A percentile compares a stretch with the other conserved stretches of the same genome.
Conservation (phyloP, 345 rosid genomes). For the Bretschneidera sinensis region DNA sequence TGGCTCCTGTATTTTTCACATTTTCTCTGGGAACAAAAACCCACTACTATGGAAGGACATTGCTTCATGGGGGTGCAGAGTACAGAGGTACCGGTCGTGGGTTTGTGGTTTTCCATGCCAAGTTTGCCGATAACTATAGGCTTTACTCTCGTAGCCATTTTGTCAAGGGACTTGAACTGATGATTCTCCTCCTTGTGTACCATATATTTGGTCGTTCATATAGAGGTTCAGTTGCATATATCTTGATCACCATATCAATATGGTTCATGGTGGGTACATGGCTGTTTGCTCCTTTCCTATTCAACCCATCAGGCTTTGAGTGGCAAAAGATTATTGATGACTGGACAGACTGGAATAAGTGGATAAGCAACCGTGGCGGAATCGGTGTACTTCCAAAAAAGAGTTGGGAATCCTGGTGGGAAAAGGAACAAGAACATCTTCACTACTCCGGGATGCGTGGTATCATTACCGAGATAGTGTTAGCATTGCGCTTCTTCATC, state of each 20-base stretch:
- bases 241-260: slow-evolving; percentile 48
- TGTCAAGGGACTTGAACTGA: slow-evolving; percentile 57
- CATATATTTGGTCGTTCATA: slow-evolving; percentile 44
- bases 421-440: slow-evolving; percentile 53
- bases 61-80: slow-evolving; percentile 83
- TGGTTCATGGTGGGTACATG: slow-evolving; percentile 66
- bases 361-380: slow-evolving; percentile 55
- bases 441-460: slow-evolving; percentile 46
- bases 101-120: slow-evolving; percentile 82
- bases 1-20: slow-evolving; percentile 64
- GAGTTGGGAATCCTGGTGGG: slow-evolving; percentile 86
- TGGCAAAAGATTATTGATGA: slow-evolving; percentile 72
- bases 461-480: slow-evolving; percentile 36
- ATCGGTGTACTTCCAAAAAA: slow-evolving; percentile 57
- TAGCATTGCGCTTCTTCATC: slow-evolving; percentile 53
- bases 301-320: slow-evolving; percentile 68
- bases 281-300: slow-evolving; percentile 65
- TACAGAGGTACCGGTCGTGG: slow-evolving; percentile 92
- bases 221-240: slow-evolving; percentile 37
- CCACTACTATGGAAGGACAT: slow-evolving; percentile 63
- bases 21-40: slow-evolving; percentile 66
- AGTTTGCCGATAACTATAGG: slow-evolving; percentile 74
- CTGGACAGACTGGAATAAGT: slow-evolving; percentile 70
- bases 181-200: slow-evolving; percentile 57
- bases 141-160: slow-evolving; percentile 68